Conservation (phyloP, 2,329 filamentous ascomycete species). For the Cytospora piceae region DNA sequence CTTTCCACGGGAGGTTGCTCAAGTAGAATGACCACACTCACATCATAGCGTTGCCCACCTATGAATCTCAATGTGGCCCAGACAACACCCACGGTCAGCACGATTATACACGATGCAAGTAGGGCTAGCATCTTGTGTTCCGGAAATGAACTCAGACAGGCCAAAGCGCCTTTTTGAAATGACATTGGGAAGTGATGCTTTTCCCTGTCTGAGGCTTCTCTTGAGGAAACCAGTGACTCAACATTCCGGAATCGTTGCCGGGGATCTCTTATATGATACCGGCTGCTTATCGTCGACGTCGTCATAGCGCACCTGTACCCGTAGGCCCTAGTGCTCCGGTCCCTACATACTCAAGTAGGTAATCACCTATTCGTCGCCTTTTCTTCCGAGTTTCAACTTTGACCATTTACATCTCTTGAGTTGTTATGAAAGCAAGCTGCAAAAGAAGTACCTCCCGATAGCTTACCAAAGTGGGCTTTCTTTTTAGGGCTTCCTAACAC, state of each 20-base stretch:
- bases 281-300: background rate
- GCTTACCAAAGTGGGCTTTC: too few relatives aligned
- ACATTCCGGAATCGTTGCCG: background rate
- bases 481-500: too few relatives aligned
- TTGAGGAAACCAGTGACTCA: background rate
- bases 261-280: background rate
- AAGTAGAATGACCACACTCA: background rate
- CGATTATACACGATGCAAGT: background rate
- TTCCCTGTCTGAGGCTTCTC: background rate
- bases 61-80: background rate
- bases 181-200: background rate
- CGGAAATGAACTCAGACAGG: background rate
- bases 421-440: too few relatives aligned
- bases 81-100: background rate
- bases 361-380: too few relatives aligned
- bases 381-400: too few relatives aligned
- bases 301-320: background rate
- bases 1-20: too few relatives aligned
- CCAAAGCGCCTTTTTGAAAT: background rate
- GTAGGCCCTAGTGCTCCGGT: too few relatives aligned
- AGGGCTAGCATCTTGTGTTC: background rate
- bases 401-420: too few relatives aligned
- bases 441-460: too few relatives aligned
- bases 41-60: background rate
- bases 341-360: too few relatives aligned